Base-by-base conservation (phyloP, 192 early-diverging fungal genomes). In the Chytriomyces sp. region DNA sequence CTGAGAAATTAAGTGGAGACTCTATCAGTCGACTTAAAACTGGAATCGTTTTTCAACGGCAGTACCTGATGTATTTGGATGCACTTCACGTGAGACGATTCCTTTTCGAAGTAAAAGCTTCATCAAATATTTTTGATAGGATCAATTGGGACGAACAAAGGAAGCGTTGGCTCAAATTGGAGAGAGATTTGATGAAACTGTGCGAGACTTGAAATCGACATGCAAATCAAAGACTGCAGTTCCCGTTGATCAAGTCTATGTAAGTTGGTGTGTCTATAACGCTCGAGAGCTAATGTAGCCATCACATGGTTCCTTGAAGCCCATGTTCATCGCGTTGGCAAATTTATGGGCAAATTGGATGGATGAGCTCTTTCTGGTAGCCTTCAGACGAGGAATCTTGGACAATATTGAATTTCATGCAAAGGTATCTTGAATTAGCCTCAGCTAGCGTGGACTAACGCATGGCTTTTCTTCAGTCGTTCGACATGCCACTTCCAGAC, bases 181-280 rank as follows among this genome's bases (percentile, higher is more conserved):
- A 14, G 68, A 81, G 1, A 37, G 73, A 38, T 85, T 77, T 66
- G 80, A 84, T 56, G 78, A 78, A 38, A 76, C 78, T 0, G 70
- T 88, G 31, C 33, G 69, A 22, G 84, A 86, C 41, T 69, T 88
- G 52, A 84, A 85, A 62, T 52, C 72, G 28, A 79, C 83, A 30
- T 88, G 86, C 65, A 80, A 78, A 44, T 75, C 86, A 10, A 86
- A 85, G 61, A 85, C 86, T 6, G 83, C 86, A 25, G 86, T 88
- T 28, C 86, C 86, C 4, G 86, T 88, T 1, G 86, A 88, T 61
- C 86, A 88, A 67, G 86, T 86, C 31, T 85, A 85, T 72, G 84
- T 85, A 65, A 77, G 77, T 0, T 36, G 49, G 17, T 37, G 17
- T 32, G 1, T 26, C 17, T 4, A 65, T 65, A 25, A 39, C 19